Evolutionary conservation across 352 stramenopile genomes (phyloP), one percentile per base, ranked within the genome.

Genomic region (Phytophthora lateralis): DNA sequence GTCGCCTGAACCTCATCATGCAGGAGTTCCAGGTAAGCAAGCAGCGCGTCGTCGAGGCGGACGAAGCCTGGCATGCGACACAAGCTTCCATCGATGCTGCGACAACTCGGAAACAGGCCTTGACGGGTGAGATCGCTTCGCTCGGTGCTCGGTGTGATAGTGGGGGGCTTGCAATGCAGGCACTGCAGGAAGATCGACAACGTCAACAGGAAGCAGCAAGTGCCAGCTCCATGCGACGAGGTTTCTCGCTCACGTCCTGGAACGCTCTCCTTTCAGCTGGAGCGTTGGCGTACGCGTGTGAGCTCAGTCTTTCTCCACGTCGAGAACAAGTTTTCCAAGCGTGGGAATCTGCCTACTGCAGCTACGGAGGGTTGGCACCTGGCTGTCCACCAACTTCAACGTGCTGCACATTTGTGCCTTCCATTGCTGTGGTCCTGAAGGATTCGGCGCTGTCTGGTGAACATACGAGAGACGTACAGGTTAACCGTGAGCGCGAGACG

Each of bases 11-110:
- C 1, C 26, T 85, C 27, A 62, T 93, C 30, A 81, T 91, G 74
- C 55, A 80, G 17, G 81, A 91, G 21, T 91, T 78, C 37, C 75
- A 89, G 21, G 70, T 83, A 6, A 91, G 82, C 48, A 84, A 90
- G 38, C 68, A 86, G 27, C 73, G 81, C n/a, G 75, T 88, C 1
- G 35, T 63, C 0, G 75, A 90, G 1, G 79, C 82, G 0, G 78
- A 90, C 17, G 73, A 69, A n/a, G 39, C 60, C 2, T 76, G 49
- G 55, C 55, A 74, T 32, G 35, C 46, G 0, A 75, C 67, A 0
- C 72, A 69, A 24, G 42, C 46, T 0, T 64, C 55, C 2, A 58
- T 85, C 1, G 69, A 73, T 12, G 51, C 55, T 18, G 58, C 70
- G 1, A 55, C 66, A 0, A 57, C 62, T 46, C 46, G 68, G 10